These are phyloP conservation scores for Beta vulgaris DNA, from an alignment of 148 eudicot species.

Conservation along the genomic window DNA sequence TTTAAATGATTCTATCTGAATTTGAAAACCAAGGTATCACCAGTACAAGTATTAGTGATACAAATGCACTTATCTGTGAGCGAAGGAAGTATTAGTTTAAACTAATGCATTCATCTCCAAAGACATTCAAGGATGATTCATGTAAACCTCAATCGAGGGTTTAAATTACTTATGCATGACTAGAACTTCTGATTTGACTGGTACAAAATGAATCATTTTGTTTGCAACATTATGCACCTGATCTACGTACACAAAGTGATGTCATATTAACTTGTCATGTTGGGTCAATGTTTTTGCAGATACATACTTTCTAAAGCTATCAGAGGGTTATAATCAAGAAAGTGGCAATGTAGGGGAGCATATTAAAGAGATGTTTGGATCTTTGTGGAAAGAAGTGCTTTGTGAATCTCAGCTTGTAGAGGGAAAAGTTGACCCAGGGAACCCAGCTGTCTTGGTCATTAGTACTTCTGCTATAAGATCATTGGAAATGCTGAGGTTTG, in stretches of 20 bases:
- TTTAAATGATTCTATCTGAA: too few relatives aligned
- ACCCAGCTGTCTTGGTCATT: slow-evolving; percentile 71
- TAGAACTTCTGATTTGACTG: neutral
- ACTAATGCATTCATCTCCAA: neutral
- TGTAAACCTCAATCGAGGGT: neutral
- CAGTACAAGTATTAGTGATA: too few relatives aligned
- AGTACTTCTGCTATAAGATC: slow-evolving; percentile 79
- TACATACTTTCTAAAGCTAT: slow-evolving; percentile 49
- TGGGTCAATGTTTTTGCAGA: slow-evolving; percentile 43
- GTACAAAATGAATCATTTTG: neutral
- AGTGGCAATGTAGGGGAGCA: slow-evolving; percentile 48
- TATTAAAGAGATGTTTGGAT: slow-evolving; percentile 65
- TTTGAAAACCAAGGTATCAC: too few relatives aligned
- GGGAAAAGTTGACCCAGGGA: slow-evolving; percentile 77
- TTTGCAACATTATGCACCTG: neutral
- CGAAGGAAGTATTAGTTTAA: neutral
- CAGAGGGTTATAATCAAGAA: slow-evolving; percentile 48
- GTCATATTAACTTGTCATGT: neutral
- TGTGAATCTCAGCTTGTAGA: slow-evolving; percentile 56
- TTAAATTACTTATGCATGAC: neutral
- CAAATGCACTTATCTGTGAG: too few relatives aligned
- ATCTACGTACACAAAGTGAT: neutral
- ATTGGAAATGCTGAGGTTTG: slow-evolving; percentile 82
- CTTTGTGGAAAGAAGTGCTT: slow-evolving; percentile 70
- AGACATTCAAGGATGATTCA: neutral